A percentile compares a stretch with the other conserved stretches of the same genome.
phyloP scores from a whole-genome alignment of 2,329 filamentous ascomycete genomes.

The Claviceps monticola region DNA sequence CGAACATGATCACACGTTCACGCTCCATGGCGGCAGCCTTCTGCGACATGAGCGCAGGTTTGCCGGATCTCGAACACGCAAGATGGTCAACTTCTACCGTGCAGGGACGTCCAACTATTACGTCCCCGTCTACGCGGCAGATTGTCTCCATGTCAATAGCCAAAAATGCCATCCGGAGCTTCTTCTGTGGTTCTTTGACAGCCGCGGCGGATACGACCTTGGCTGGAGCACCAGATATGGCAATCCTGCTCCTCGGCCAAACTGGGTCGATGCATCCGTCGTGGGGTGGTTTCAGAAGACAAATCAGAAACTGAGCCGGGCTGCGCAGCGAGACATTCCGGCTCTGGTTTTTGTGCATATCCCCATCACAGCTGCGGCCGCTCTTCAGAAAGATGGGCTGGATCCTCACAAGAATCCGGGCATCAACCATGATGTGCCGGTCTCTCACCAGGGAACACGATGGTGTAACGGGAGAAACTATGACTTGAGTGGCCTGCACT shows the following conservation, averaged over 20 bases:
- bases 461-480: constrained; percentile 19
- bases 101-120: constrained; percentile 34
- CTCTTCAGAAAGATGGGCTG: constrained; percentile 20
- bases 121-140: constrained; percentile 26
- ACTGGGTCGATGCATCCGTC: constrained; percentile 31
- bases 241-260: constrained; percentile 18
- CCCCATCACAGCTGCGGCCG: constrained; percentile 25
- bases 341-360: constrained; percentile 36
- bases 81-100: constrained; percentile 22
- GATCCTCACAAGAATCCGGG: constrained; percentile 26
- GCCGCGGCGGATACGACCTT: constrained; percentile 40
- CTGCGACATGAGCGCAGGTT: constrained; percentile 24
- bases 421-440: constrained; percentile 28
- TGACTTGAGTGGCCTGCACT: constrained; percentile 16
- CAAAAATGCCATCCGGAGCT: constrained; percentile 17
- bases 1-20: constrained; percentile 52
- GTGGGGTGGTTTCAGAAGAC: constrained; percentile 29
- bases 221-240: constrained; percentile 20
- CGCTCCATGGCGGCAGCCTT: constrained; percentile 33
- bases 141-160: constrained; percentile 15
- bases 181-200: constrained; percentile 62
- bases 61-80: constrained; percentile 23
- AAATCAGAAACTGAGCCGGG: constrained; percentile 15
- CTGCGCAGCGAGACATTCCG: constrained; percentile 23
- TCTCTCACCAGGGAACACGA: constrained; percentile 27